Evolutionary conservation across 257 asterid genomes (phyloP), one percentile per base, ranked within the genome.

Genomic region (Salvia miltiorrhiza): DNA sequence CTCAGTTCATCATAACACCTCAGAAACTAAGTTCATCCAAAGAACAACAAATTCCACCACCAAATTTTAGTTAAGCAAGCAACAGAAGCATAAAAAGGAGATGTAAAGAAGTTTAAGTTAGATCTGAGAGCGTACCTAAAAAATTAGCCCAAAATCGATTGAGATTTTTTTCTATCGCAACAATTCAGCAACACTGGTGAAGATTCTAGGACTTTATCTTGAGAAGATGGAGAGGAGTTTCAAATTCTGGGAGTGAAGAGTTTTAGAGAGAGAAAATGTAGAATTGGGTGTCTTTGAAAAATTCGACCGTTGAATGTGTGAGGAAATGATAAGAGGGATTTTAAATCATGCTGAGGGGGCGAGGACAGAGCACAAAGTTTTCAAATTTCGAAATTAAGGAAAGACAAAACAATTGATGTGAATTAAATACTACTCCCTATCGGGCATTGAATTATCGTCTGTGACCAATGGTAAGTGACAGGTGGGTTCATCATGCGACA

Each of bases 301-400:
- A 64, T 37, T 52, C 74, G 88, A 83, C 88, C 88, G 85, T 80
- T 80, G 76, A 60, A 33, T 43, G 77, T 30, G 28, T 32, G 67
- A 49, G 55, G 70, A 61, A 43, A 44, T 75, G 80, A 65, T 37
- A 45, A 7, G 16, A 32, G 60, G 81, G 71, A 16, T 9, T 65
- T 71, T 59, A 70, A 78, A 68, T 69, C 21, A 65, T 24, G 65
- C 32, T 6, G 61, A 23, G 48, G 70, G 65, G 49, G 11, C 43
- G 43, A 37, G 10, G 43, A 37, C 12, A 65, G 9, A 21, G 62
- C 74, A 35, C 12, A 68, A n/a, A 11, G 45, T 40, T 37, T 82
- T 77, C 70, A 79, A 79, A 63, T 56, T 74, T 79, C 68, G 35
- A 70, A 76, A 41, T 23, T 21, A 8, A 55, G 55, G 26, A 14